Conservation (phyloP, 139 green algal species). For the Chlorella vulgaris region DNA sequence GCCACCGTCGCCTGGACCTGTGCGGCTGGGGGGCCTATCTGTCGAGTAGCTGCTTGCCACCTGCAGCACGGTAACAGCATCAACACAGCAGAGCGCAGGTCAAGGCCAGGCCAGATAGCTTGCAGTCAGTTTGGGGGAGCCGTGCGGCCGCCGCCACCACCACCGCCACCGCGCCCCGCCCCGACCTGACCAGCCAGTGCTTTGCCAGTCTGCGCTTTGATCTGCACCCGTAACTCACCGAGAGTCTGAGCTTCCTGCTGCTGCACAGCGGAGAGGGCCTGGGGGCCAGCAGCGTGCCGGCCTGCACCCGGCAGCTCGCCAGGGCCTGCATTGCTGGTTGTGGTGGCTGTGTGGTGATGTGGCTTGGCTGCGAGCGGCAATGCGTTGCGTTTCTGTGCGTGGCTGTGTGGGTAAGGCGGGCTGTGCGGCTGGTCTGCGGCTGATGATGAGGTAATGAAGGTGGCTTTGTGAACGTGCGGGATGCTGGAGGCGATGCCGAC, state of each 20-base stretch:
- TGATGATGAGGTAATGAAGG: too few relatives aligned
- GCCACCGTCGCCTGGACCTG: neutral
- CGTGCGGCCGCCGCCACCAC: too few relatives aligned
- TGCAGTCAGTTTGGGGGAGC: neutral
- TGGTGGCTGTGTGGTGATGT: neutral
- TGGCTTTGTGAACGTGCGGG: too few relatives aligned
- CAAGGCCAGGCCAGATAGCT: neutral
- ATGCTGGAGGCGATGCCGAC: too few relatives aligned
- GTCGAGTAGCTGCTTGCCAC: neutral
- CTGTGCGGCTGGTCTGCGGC: too few relatives aligned
- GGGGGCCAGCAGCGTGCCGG: neutral
- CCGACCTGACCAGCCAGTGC: neutral
- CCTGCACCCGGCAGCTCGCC: neutral
- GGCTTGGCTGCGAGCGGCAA: neutral
- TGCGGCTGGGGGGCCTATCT: neutral
- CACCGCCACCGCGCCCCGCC: neutral
- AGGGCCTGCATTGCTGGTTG: neutral
- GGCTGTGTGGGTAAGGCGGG: neutral
- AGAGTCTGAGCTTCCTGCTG: constrained; percentile 9
- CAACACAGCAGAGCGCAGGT: neutral
- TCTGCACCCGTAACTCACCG: constrained; percentile 1
- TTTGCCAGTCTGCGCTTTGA: neutral
- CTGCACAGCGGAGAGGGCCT: neutral
- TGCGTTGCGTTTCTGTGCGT: neutral
- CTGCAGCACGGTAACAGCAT: neutral